Base-by-base conservation (phyloP, 768 basidiomycete species). In the Lentinus brumalis region DNA sequence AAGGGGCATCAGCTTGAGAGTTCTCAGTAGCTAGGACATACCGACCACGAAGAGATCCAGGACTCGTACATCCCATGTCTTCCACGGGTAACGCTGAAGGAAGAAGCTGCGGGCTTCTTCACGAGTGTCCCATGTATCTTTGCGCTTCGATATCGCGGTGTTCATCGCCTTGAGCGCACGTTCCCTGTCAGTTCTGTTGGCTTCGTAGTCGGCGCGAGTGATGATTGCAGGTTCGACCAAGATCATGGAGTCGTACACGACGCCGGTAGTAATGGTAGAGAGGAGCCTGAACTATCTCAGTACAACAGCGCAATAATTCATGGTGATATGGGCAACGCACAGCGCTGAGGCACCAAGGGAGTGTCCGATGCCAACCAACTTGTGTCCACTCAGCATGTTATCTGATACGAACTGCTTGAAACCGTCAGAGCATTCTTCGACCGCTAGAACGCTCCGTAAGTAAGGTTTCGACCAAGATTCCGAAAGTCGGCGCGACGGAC, bases 281-380 rank as follows among this genome's bases (percentile, higher is more conserved):
- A 47, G 46, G 7, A 47, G 2, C 5, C 46, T 47, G 18, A 4
- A 16, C 16, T 7, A 18, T 21, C 5, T 40, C 4, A 40, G 49
- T 50, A 26, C 21, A 11, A 47, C n/a, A 11, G 6, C 46, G 21
- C n/a, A 21, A 11, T 26, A 5, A 5, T 26, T 9, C 38, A 29
- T 14, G 18, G 21, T 12, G 5, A 11, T 5, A 4, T 11, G 4
- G 5, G 8, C 41, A 4, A 31, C 63, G 38, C n/a, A 64, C 63
- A 61, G 16, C 2, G 59, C 53, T 4, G 56, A 41, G 2, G 52
- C 52, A 2, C 63, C 63, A 5, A 57, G 54, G 18, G 63, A 64
- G 51, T 64, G 63, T 11, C 63, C 63, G 11, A 64, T n/a, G 2
- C 56, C 59, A 16, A 64, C 47, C 5, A 64, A 47, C 14, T 35